Conservation (phyloP, 2,329 filamentous ascomycete species). For the Penicillium sp. region DNA sequence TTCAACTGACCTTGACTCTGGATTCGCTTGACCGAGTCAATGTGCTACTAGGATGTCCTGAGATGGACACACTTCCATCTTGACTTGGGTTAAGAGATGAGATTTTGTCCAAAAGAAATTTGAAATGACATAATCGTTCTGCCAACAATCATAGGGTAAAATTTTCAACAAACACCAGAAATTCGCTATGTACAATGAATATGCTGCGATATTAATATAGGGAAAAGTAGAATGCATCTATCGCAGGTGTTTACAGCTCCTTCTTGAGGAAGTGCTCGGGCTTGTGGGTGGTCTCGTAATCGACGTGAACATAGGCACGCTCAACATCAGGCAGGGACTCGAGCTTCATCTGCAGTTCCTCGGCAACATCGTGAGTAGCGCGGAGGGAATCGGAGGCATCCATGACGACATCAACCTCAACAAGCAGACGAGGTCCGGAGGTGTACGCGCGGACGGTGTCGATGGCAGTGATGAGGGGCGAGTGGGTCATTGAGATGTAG, state of each 20-base stretch:
- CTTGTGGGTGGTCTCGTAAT: slow-evolving; percentile 94
- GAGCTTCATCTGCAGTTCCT: slow-evolving; percentile 89
- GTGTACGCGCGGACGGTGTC: slow-evolving; percentile 96
- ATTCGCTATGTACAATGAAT: neutral
- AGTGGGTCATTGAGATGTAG: slow-evolving; percentile 91
- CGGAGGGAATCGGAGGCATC: slow-evolving; percentile 68
- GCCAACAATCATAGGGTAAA: no score
- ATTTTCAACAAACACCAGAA: no score
- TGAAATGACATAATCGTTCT: no score
- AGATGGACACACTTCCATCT: no score
- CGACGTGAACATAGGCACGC: slow-evolving; percentile 92
- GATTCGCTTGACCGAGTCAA: no score
- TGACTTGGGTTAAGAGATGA: no score
- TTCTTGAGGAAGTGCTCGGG: slow-evolving; percentile 77
- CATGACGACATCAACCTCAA: slow-evolving; percentile 97
- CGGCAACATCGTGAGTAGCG: slow-evolving; percentile 87
- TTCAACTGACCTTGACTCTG: no score
- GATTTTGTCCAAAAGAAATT: no score
- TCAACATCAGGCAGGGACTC: slow-evolving; percentile 91
- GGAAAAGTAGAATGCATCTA: neutral
- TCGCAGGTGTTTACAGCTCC: slow-evolving; percentile 48
- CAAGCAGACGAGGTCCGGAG: slow-evolving; percentile 80
- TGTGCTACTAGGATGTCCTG: no score
- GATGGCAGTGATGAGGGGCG: slow-evolving; percentile 74
- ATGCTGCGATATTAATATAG: neutral